Conservation (phyloP, 1,139 yeast species). For the Wickerhamomyces sp. region DNA sequence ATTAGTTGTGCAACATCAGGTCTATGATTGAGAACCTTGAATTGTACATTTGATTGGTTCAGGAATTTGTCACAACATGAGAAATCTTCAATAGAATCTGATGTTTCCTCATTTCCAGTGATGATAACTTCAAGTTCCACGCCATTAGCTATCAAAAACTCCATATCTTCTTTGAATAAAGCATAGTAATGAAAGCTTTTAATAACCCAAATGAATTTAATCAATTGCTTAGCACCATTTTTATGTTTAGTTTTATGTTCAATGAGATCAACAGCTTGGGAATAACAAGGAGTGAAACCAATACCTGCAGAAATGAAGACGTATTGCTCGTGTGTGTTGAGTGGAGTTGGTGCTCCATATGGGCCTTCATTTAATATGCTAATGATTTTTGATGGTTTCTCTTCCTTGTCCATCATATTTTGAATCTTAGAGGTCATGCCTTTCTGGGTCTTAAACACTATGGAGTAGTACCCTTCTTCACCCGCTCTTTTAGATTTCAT, state of each 20-base stretch:
- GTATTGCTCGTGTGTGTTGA: slow-evolving; percentile 49
- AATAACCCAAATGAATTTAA: slow-evolving; percentile 26
- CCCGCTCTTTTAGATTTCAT: slow-evolving; percentile 27
- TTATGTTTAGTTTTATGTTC: slow-evolving; percentile 9
- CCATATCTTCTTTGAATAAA: slow-evolving; percentile 23
- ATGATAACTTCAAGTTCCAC: slow-evolving; percentile 20
- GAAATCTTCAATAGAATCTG: background rate
- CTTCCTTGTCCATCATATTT: slow-evolving; percentile 2
- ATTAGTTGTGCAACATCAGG: slow-evolving; percentile 15
- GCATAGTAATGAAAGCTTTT: slow-evolving; percentile 15
- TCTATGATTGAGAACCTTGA: slow-evolving; percentile 13
- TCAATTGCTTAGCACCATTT: slow-evolving; percentile 6
- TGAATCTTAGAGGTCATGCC: slow-evolving; percentile 35
- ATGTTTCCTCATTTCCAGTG: slow-evolving; percentile 13
- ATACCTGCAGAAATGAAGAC: slow-evolving; percentile 64
- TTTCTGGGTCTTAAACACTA: slow-evolving; percentile 36
- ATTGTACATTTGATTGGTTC: slow-evolving; percentile 1
- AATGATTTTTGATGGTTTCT: slow-evolving; percentile 11
- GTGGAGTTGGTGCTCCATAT: slow-evolving; percentile 39
- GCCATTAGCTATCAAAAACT: slow-evolving; percentile 17
- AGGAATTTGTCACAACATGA: slow-evolving; percentile 2
- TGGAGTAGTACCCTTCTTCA: slow-evolving; percentile 26
- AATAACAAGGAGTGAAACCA: slow-evolving; percentile 50
- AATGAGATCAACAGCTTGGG: slow-evolving; percentile 18
- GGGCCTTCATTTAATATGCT: slow-evolving; percentile 33